phyloP scores from a whole-genome alignment of 2,329 filamentous ascomycete genomes.

The Diaporthe sp. region DNA sequence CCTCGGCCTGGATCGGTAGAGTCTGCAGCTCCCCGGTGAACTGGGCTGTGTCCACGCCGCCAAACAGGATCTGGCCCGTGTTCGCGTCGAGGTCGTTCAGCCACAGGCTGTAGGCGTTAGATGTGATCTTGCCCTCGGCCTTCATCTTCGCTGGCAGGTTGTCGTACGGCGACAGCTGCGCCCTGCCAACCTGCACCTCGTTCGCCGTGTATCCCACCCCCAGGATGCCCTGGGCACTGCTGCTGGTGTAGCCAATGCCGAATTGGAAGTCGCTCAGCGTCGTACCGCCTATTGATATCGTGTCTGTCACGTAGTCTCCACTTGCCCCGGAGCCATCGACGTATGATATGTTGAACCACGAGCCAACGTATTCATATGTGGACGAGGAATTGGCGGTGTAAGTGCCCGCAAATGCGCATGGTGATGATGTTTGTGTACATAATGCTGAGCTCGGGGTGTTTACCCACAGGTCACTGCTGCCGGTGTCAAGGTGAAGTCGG shows the following conservation, averaged over 20 bases:
- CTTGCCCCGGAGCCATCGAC: conserved; percentile 81
- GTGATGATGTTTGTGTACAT: conserved; percentile 60
- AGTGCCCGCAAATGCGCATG: conserved; percentile 71
- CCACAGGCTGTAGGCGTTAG: conserved; percentile 80
- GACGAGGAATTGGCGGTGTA: conserved; percentile 79
- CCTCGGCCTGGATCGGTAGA: conserved; percentile 70
- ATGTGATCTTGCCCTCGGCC: conserved; percentile 67
- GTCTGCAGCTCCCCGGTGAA: conserved; percentile 72
- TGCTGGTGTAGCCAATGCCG: conserved; percentile 75
- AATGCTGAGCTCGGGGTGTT: conserved; percentile 72
- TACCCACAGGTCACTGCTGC: conserved; percentile 77
- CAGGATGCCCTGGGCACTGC: conserved; percentile 77
- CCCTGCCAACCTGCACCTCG: conserved; percentile 77
- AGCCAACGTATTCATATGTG: conserved; percentile 78
- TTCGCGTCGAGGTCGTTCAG: conserved; percentile 76
- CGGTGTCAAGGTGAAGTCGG: conserved; percentile 73
- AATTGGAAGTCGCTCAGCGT: conserved; percentile 72
- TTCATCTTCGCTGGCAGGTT: conserved; percentile 77
- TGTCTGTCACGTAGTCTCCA: conserved; percentile 86
- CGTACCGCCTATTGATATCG: conserved; percentile 67
- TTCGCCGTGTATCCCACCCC: conserved; percentile 86
- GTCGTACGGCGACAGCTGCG: conserved; percentile 65
- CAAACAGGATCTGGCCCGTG: conserved; percentile 78
- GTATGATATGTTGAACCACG: conserved; percentile 88
- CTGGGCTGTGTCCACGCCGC: conserved; percentile 76